Base-by-base conservation (phyloP, 768 basidiomycete species). In the Candolleomyces aberdarensis region DNA sequence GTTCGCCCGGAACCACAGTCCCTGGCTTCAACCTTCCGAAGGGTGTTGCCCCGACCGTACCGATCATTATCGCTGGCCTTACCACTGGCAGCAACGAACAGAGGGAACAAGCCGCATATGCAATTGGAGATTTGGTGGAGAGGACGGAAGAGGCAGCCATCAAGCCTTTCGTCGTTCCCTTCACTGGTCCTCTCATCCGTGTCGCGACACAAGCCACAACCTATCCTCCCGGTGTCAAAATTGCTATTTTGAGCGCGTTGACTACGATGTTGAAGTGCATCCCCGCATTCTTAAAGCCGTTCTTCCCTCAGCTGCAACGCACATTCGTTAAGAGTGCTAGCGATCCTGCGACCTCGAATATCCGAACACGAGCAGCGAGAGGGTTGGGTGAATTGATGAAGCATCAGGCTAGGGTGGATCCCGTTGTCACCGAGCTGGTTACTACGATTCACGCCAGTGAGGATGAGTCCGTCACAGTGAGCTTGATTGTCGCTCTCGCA, bases 241-340 rank as follows among this genome's bases (percentile, higher is more conserved):
- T 85, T 4, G 95, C 90, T 13, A 96, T 99, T 65, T 82, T 99
- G 32, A 84, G 83, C 39, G 92, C 96, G 5, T 82, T 99, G 54
- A 85, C 87, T 0, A 85, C 87, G 20, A 92, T 98, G 85, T 79
- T 98, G 47, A 86, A 87, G 63, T 83, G 85, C 49, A 95, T 97
- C 22, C 95, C 96, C 0, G 78, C 81, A 3, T 92, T 96, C 65
- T 94, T 98, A 66, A 93, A 92, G 72, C 96, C 96, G 3, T 98
- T 98, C 87, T 98, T 98, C 83, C 97, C 96, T 2, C 97, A 98
- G 68, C 76, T 98, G 39, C 96, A 98, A 68, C 85, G 96, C 39
- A 98, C 95, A 0, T 98, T 98, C 68, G 91, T 97, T 71, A 98
- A 98, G 76, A 91, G 94, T 48, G 83, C 90, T 2, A 85, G 89